Evolutionary conservation across 1,284 basidiomycete genomes (phyloP), one percentile per base, ranked within the genome.

Genomic region (Puccinia hordei): DNA sequence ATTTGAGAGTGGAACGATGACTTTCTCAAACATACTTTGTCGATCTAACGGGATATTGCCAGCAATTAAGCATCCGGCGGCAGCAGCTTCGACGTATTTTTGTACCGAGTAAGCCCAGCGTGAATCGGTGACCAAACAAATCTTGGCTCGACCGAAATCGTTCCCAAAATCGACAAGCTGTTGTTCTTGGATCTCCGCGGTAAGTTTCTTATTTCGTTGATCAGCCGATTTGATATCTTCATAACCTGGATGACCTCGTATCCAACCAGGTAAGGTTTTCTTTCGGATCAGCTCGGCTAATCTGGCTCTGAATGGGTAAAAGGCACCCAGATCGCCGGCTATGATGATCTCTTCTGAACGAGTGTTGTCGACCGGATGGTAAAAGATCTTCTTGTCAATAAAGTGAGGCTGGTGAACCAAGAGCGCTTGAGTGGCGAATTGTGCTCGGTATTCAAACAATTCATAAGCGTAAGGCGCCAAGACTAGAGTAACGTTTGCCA

Each of bases 1-100:
- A 63, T 79, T 79, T 22, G 77, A 79, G n/a, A 79, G 51, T 35
- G 77, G 77, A 30, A 79, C 77, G 27, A 79, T 79, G 6, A 59
- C 77, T 35, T 72, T 61, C 27, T 61, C 30, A 24, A 79, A 79
- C 55, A 38, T 35, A 9, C 12, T 10, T 49, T 71, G 68, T 35
- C 77, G 66, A 79, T 79, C 77, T 57, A 63, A 44, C 41, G 77
- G 77, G n/a, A 79, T 51, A 49, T 79, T 79, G 61, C 77, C 77
- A 24, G 68, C 68, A 33, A 79, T 79, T 19, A 79, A 63, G 44
- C 77, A 79, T 63, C 77, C 77, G 15, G 77, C 77, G 33, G 77
- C 77, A 41, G 77, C 77, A 19, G 77, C 77, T 30, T 79, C 77
- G 33, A 79, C 77, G 30, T 79, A 79, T 63, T 79, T 79, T 69